phyloP scores from a whole-genome alignment of 2,329 filamentous ascomycete species.

The Penicillium griseofulvum region DNA sequence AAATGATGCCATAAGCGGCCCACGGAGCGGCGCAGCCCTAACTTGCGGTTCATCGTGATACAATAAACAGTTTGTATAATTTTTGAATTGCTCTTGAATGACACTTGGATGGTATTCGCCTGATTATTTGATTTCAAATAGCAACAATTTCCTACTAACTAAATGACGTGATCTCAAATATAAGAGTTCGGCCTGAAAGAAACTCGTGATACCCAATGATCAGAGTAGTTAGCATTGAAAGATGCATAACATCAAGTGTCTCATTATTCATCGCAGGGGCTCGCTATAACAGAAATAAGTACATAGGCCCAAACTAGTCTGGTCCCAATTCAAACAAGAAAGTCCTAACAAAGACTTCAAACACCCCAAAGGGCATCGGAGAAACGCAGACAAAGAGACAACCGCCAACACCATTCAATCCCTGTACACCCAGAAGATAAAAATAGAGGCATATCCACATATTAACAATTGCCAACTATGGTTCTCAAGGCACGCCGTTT shows the following conservation, averaged over 20 bases:
- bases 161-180: background rate
- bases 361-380: background rate
- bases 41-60: conserved; percentile 5
- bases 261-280: conserved; percentile 25
- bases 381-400: conserved; percentile 11
- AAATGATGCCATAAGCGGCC: conserved; percentile 36
- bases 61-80: background rate
- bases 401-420: conserved; percentile 16
- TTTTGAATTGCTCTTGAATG: background rate
- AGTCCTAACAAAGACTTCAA: background rate
- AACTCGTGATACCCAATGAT: conserved; percentile 1
- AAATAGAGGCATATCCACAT: conserved; percentile 3
- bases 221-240: conserved; percentile 9
- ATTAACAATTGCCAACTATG: conserved; percentile 30
- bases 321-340: conserved; percentile 15
- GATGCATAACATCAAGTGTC: conserved; percentile 16
- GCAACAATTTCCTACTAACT: background rate
- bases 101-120: background rate
- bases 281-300: conserved; percentile 19
- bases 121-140: background rate
- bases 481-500: conserved; percentile 33
- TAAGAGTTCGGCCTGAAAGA: conserved; percentile 5
- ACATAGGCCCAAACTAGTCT: conserved; percentile 1
- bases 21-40: conserved; percentile 28
- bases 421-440: conserved; percentile 13